phyloP scores from a whole-genome alignment of 192 early-diverging fungal genomes.

The Coemansia sp. region DNA sequence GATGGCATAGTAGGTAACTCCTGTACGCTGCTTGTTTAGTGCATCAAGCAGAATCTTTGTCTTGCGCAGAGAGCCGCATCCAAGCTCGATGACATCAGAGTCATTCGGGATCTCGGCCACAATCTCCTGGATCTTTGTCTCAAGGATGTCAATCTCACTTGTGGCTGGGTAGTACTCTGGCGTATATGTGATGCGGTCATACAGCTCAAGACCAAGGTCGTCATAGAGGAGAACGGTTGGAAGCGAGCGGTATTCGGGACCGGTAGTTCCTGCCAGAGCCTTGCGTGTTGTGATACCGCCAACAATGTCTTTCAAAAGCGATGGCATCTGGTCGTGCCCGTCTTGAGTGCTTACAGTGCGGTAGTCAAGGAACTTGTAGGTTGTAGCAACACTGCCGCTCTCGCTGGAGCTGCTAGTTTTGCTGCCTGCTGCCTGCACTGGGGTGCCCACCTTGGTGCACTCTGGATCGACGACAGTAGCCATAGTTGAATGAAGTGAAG shows the following conservation, averaged over 20 bases:
- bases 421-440: neutral
- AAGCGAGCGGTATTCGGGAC: conserved; percentile 16
- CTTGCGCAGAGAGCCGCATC: conserved; percentile 88
- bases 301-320: conserved; percentile 30
- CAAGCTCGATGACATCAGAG: conserved; percentile 82
- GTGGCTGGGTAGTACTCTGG: conserved; percentile 87
- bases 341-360: neutral
- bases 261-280: conserved; percentile 17
- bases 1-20: conserved; percentile 83
- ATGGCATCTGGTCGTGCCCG: conserved; percentile 6
- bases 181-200: conserved; percentile 87
- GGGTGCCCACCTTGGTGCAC: neutral
- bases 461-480: neutral
- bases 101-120: conserved; percentile 63
- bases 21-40: conserved; percentile 62
- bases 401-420: neutral
- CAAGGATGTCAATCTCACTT: conserved; percentile 83
- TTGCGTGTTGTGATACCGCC: conserved; percentile 19
- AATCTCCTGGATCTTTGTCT: conserved; percentile 62
- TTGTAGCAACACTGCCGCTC: neutral
- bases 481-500: neutral
- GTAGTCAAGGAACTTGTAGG: conserved; percentile 3
- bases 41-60: conserved; percentile 78
- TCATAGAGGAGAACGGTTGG: conserved; percentile 89
- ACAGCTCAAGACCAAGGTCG: conserved; percentile 78